Percentiles rank a stretch among this genome's conserved stretches.
Conservation (phyloP, 352 stramenopile genomes). For the Phytophthora foliorum region DNA sequence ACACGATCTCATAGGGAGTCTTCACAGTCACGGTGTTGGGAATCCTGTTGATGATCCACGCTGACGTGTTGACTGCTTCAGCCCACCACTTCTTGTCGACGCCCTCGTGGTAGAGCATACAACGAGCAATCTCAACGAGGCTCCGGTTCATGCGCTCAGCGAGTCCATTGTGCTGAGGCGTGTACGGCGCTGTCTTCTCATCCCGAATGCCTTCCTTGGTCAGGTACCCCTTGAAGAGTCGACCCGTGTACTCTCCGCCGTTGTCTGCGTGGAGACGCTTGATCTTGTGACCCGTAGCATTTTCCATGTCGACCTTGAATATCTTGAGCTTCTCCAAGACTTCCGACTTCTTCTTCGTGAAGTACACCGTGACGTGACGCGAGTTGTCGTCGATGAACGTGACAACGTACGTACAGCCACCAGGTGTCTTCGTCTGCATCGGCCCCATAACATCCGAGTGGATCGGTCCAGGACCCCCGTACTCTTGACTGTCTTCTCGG, state of each 20-base stretch:
- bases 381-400: conserved; percentile 34
- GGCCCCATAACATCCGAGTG: conserved; percentile 33
- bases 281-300: conserved; percentile 12
- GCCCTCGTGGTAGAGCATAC: conserved; percentile 21
- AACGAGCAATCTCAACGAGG: conserved; percentile 21
- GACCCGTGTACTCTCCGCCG: no score
- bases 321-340: neutral
- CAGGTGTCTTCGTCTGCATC: conserved; percentile 27
- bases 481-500: conserved; percentile 25
- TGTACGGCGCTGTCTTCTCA: conserved; percentile 21
- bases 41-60: conserved; percentile 24
- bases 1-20: conserved; percentile 4
- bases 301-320: conserved; percentile 2
- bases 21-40: conserved; percentile 15
- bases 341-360: conserved; percentile 11
- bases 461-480: neutral
- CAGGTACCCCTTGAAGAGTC: no score
- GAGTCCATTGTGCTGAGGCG: conserved; percentile 29
- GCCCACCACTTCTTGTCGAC: neutral
- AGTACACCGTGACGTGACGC: conserved; percentile 26
- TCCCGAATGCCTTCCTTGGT: neutral
- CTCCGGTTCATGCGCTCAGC: conserved; percentile 34
- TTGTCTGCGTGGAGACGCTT: no score
- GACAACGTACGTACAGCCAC: conserved; percentile 19
- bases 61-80: neutral